A percentile compares a stretch with the other conserved stretches of the same genome.
Evolutionary conservation across 345 rosid genomes (phyloP).

Genomic region (Turritis glabra): DNA sequence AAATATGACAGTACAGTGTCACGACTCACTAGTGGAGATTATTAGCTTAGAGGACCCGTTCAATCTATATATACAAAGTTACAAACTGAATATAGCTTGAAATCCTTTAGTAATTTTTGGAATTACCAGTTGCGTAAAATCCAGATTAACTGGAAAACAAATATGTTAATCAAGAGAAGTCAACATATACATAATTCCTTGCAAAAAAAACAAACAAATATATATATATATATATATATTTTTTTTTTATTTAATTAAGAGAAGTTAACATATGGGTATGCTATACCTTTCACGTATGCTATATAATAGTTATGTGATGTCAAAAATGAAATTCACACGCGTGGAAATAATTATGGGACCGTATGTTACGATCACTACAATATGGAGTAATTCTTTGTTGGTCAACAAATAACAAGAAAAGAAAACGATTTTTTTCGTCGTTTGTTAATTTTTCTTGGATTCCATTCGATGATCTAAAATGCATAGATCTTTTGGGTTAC

Average conservation of each 20-base stretch:
- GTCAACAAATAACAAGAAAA: not conserved
- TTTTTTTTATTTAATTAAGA: not conserved
- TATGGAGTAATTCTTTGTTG: not conserved
- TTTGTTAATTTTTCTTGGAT: slow-evolving; percentile 30
- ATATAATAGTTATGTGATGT: not conserved
- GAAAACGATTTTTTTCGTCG: slow-evolving; percentile 27
- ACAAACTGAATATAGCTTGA: not conserved
- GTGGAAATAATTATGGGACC: slow-evolving; percentile 9
- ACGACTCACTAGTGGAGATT: not conserved
- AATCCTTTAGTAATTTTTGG: not conserved
- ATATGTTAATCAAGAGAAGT: not conserved
- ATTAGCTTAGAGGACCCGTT: not conserved
- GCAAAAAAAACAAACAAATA: not conserved
- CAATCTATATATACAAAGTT: not conserved
- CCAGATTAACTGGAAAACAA: not conserved
- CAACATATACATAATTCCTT: not conserved
- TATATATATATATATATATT: too few species aligned
- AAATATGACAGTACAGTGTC: not conserved
- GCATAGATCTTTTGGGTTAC: slow-evolving; percentile 40
- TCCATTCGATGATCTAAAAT: slow-evolving; percentile 38
- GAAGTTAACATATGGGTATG: not conserved
- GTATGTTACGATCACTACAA: not conserved
- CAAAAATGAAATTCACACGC: slow-evolving; percentile 6
- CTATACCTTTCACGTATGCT: not conserved
- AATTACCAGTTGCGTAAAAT: not conserved